phyloP scores from a whole-genome alignment of 2,329 filamentous ascomycete species.

The Penicillium griseofulvum region DNA sequence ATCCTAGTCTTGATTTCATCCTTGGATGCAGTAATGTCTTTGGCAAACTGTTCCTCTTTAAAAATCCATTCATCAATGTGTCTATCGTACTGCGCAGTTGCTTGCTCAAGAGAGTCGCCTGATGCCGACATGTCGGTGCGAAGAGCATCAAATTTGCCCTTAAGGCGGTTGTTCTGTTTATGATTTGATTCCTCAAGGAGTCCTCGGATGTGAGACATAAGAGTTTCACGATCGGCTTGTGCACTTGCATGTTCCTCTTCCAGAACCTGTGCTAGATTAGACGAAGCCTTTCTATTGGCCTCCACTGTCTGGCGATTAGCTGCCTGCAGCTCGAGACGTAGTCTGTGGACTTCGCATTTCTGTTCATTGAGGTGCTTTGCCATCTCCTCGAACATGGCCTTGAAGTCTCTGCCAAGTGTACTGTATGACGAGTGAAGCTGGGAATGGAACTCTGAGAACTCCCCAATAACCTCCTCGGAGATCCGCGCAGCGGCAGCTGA shows the following conservation, averaged over 20 bases:
- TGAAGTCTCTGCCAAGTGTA: constrained; percentile 80
- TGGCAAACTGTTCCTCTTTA: constrained; percentile 66
- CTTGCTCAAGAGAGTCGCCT: constrained; percentile 63
- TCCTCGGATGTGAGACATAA: constrained; percentile 74
- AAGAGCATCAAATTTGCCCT: constrained; percentile 60
- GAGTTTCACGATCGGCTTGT: constrained; percentile 67
- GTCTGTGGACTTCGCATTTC: constrained; percentile 68
- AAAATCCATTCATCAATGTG: constrained; percentile 73
- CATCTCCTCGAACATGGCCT: constrained; percentile 77
- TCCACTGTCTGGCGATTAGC: constrained; percentile 68
- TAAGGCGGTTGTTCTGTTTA: constrained; percentile 68
- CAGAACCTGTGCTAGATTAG: constrained; percentile 65
- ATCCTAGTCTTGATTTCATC: constrained; percentile 78
- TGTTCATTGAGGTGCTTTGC: constrained; percentile 72
- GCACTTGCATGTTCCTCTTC: constrained; percentile 73
- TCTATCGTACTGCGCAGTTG: constrained; percentile 63
- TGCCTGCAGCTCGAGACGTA: constrained; percentile 68
- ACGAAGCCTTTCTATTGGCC: constrained; percentile 65
- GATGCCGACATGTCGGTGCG: constrained; percentile 65
- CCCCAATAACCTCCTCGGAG: constrained; percentile 80
- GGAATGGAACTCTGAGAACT: constrained; percentile 78
- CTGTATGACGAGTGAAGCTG: constrained; percentile 82
- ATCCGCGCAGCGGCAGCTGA: constrained; percentile 84
- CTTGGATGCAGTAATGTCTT: constrained; percentile 68
- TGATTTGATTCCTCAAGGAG: constrained; percentile 74